phyloP scores from a whole-genome alignment of 305 asterid species.

The Ajuga reptans region DNA sequence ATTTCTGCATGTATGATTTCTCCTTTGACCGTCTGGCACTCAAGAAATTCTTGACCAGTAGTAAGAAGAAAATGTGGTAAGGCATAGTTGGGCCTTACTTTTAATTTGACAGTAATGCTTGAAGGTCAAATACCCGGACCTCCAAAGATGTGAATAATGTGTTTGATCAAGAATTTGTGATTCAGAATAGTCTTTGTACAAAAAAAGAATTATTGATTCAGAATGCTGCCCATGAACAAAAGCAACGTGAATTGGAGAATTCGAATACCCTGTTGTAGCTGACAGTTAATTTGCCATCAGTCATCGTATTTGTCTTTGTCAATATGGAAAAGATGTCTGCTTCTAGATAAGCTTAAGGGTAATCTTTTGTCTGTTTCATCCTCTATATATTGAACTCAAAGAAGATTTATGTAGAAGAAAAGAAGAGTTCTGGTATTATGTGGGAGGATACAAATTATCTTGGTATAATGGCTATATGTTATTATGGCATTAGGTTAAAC shows the following conservation, averaged over 20 bases:
- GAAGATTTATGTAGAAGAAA: not conserved
- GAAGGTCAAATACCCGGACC: not conserved
- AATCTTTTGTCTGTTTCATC: not conserved
- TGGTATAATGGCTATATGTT: not conserved
- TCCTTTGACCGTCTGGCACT: not conserved
- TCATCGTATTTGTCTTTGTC: not conserved
- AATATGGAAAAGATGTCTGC: not conserved
- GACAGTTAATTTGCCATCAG: not conserved
- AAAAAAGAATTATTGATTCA: not conserved
- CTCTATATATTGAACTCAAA: not conserved
- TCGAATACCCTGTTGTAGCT: not conserved
- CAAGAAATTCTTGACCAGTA: not conserved
- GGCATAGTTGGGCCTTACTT: not conserved
- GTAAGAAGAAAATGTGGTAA: not conserved
- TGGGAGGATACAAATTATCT: not conserved
- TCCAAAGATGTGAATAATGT: not conserved
- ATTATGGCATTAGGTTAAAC: not conserved
- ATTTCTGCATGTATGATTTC: not conserved
- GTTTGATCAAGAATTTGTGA: not conserved
- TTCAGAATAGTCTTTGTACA: too few species aligned
- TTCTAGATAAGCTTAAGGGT: not conserved
- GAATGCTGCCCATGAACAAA: slow-evolving; percentile 6
- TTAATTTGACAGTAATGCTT: not conserved
- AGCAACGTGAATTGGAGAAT: not conserved
- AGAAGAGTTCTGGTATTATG: not conserved